These are phyloP conservation scores for Aurantiochytrium sp. DNA, from an alignment of 108 stramenopile genomes.

Conservation along the genomic window DNA sequence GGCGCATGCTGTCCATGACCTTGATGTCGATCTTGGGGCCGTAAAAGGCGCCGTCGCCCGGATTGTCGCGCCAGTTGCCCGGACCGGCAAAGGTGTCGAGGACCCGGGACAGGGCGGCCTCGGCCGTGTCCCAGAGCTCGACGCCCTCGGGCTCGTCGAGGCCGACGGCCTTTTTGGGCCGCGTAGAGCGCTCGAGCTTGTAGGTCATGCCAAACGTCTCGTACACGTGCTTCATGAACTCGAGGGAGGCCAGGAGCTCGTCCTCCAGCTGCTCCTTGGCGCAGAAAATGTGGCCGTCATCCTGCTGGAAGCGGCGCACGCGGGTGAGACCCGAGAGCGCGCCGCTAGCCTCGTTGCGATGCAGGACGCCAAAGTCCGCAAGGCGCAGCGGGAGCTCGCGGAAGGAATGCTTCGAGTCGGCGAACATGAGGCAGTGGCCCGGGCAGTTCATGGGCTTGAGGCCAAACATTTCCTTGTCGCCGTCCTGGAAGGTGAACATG, in stretches of 20 bases:
- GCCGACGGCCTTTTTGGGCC: slow-evolving; percentile 96
- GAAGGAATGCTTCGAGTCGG: slow-evolving; percentile 75
- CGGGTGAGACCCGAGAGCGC: slow-evolving; percentile 96
- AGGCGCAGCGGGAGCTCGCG: slow-evolving; percentile 93
- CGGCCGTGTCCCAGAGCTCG: slow-evolving; percentile 89
- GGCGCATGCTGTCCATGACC: slow-evolving; percentile 98
- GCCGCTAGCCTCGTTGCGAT: slow-evolving; percentile 92
- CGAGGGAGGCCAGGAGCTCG: slow-evolving; percentile 75
- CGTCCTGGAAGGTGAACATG: slow-evolving; percentile 92
- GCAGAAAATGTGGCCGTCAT: slow-evolving; percentile 97
- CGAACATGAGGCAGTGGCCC: slow-evolving; percentile 98
- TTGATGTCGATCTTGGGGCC: slow-evolving; percentile 99
- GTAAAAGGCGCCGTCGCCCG: slow-evolving; percentile 99
- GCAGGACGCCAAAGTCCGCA: slow-evolving; percentile 98
- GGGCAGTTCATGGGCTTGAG: slow-evolving; percentile 99
- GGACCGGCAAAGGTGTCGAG: slow-evolving; percentile 88
- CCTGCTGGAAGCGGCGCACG: slow-evolving; percentile 97
- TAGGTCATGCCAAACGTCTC: slow-evolving; percentile 96
- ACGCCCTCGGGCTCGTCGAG: slow-evolving; percentile 50
- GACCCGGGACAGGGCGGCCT: slow-evolving; percentile 77
- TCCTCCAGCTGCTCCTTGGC: slow-evolving; percentile 89
- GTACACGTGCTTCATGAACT: slow-evolving; percentile 97
- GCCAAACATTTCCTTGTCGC: slow-evolving; percentile 79
- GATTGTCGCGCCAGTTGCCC: slow-evolving; percentile 90
- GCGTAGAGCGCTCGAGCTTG: slow-evolving; percentile 94